Conservation (phyloP, 1,139 yeast genomes). For the Protomyces macrosporus region DNA sequence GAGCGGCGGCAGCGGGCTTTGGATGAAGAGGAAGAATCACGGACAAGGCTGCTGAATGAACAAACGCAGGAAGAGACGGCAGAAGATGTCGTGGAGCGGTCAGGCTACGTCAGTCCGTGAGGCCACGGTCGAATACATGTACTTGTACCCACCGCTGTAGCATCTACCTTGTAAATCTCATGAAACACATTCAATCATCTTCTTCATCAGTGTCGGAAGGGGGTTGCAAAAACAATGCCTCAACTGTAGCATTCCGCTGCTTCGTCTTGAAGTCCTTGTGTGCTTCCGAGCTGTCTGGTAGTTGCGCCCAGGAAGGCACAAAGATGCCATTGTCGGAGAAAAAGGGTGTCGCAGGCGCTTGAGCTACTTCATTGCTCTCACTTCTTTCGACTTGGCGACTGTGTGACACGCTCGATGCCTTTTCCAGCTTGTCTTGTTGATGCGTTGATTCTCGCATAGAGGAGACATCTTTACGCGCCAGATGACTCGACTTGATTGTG, state of each 20-base stretch:
- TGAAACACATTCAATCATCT: not conserved
- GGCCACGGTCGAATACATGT: not conserved
- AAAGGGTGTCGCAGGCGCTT: not conserved
- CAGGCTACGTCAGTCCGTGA: not conserved
- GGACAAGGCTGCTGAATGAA: conserved; percentile 15
- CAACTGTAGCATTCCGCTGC: not conserved
- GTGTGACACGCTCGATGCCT: no score
- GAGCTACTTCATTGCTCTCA: not conserved
- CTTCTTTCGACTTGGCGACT: not conserved
- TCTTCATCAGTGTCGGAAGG: not conserved
- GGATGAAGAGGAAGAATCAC: conserved; percentile 11
- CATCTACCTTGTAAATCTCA: not conserved
- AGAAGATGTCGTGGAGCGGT: conserved; percentile 13
- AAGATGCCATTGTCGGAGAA: not conserved
- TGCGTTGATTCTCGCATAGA: no score
- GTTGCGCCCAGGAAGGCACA: not conserved
- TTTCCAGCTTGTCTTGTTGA: no score
- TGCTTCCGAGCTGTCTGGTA: not conserved
- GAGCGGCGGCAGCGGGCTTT: conserved; percentile 19
- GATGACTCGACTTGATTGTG: not conserved
- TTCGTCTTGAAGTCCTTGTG: not conserved
- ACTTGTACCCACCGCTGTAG: not conserved
- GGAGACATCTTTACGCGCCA: no score
- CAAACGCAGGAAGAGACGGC: conserved; percentile 15
- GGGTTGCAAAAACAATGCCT: not conserved